Evolutionary conservation across 169 alveolate genomes (phyloP).

Genomic region (Plasmodium cynomolgi): DNA sequence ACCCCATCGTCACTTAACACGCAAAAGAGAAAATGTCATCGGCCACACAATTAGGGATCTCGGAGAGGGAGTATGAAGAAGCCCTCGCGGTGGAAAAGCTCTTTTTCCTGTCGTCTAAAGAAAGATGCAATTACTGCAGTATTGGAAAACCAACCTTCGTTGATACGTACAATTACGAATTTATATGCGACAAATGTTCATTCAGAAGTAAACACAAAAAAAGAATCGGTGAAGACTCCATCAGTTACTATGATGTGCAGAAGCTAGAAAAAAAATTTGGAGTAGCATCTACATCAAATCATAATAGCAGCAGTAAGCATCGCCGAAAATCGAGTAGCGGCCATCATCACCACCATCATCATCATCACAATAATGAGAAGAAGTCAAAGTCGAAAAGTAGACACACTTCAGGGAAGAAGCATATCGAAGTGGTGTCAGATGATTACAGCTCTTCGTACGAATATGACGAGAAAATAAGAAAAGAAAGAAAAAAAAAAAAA

Average conservation of each 20-base stretch:
- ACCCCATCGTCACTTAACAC: not conserved
- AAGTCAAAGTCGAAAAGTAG: conserved; percentile 38
- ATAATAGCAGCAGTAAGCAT: conserved; percentile 15
- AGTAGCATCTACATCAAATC: conserved; percentile 15
- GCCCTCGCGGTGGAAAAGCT: conserved; percentile 83
- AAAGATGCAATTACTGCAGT: conserved; percentile 82
- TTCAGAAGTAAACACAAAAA: conserved; percentile 78
- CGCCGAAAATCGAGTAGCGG: conserved; percentile 25
- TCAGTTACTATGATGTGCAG: conserved; percentile 79
- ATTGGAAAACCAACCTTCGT: conserved; percentile 80
- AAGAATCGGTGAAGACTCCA: conserved; percentile 81
- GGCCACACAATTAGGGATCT: conserved; percentile 79
- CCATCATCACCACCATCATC: conserved; percentile 14
- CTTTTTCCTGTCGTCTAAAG: conserved; percentile 78
- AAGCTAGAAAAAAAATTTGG: conserved; percentile 81
- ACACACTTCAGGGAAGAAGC: conserved; percentile 52
- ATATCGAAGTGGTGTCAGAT: conserved; percentile 44
- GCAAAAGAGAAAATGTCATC: conserved; percentile 70
- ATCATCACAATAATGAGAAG: not conserved
- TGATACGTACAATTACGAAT: conserved; percentile 81
- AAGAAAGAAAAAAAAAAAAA: conserved; percentile 37
- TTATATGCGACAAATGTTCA: conserved; percentile 82
- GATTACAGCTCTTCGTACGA: not conserved
- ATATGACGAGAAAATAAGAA: conserved; percentile 9
- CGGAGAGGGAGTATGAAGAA: conserved; percentile 85